Percentiles rank a stretch among this genome's conserved stretches.
Conservation (phyloP, 179 eudicot species). For the Beta macrorhiza region DNA sequence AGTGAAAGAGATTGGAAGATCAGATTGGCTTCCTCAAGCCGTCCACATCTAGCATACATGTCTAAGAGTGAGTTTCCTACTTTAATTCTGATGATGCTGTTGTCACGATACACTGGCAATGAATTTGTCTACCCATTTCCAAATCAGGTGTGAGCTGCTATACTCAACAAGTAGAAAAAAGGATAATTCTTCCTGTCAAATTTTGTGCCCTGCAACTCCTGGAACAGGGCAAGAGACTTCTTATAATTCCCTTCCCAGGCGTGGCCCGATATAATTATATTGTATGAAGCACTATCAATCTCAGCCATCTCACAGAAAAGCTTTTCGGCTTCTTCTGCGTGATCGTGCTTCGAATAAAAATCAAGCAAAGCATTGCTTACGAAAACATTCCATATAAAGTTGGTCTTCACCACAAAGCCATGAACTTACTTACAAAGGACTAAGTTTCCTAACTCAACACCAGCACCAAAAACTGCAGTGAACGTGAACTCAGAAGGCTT, state of each 20-base stretch:
- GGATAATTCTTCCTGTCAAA: conserved; percentile 60
- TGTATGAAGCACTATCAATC: conserved; percentile 70
- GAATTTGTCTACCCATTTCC: conserved; percentile 68
- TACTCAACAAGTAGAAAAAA: conserved; percentile 43
- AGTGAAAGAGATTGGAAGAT: conserved; percentile 45
- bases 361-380: conserved; percentile 74
- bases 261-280: conserved; percentile 59
- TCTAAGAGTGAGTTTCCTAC: conserved; percentile 72
- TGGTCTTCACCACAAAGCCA: conserved; percentile 51
- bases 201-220: conserved; percentile 40
- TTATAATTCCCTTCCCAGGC: conserved; percentile 53
- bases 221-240: conserved; percentile 51
- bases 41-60: conserved; percentile 83
- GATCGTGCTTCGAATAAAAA: conserved; percentile 60
- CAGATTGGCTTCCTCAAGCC: conserved; percentile 55
- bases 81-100: conserved; percentile 43
- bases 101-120: conserved; percentile 65
- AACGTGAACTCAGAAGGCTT: conserved; percentile 79
- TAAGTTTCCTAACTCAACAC: conserved; percentile 43
- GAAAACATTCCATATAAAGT: conserved; percentile 59
- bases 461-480: conserved; percentile 61
- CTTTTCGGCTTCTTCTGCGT: conserved; percentile 36
- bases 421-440: conserved; percentile 60
- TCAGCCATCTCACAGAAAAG: conserved; percentile 64
- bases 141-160: conserved; percentile 51